Conservation (phyloP, 768 basidiomycete species). For the Dioszegia crocea region DNA sequence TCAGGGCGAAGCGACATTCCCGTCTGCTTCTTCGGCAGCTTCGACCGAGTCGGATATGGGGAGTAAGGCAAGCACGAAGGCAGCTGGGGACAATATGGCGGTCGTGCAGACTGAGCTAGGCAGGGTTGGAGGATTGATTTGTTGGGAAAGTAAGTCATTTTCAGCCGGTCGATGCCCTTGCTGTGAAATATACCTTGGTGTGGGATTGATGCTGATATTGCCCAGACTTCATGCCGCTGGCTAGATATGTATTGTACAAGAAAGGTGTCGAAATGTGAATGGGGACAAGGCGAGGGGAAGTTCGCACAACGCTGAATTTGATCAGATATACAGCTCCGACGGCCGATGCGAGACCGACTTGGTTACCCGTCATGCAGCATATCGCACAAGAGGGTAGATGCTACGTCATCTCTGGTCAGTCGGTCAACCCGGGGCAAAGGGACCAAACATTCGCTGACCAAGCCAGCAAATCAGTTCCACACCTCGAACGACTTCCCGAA, state of each 20-base stretch:
- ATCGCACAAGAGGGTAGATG: conserved; percentile 33
- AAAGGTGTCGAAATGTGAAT: conserved; percentile 35
- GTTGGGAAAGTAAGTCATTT: conserved; percentile 31
- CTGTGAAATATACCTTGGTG: no score
- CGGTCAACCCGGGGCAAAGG: background rate
- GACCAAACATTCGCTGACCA: background rate
- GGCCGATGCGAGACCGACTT: conserved; percentile 26
- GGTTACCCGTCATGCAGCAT: conserved; percentile 29
- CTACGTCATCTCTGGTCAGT: conserved; percentile 25
- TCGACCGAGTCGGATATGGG: no score
- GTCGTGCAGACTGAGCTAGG: conserved; percentile 28
- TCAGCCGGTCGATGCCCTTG: background rate
- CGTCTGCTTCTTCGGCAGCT: background rate
- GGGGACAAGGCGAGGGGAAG: background rate
- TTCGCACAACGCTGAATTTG: background rate
- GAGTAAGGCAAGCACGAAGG: background rate
- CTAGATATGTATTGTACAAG: conserved; percentile 27
- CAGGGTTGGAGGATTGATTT: conserved; percentile 30
- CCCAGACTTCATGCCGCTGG: conserved; percentile 31
- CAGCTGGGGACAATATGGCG: conserved; percentile 21
- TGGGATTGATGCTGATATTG: no score
- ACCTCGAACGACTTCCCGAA: conserved; percentile 20
- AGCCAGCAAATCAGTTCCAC: conserved; percentile 28
- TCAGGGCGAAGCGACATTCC: conserved; percentile 19
- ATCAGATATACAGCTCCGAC: conserved; percentile 31